Percentiles rank a stretch among this genome's conserved stretches.
Evolutionary conservation across 179 eudicot genomes (phyloP).

Genomic region (Monotropa hypopitys): DNA sequence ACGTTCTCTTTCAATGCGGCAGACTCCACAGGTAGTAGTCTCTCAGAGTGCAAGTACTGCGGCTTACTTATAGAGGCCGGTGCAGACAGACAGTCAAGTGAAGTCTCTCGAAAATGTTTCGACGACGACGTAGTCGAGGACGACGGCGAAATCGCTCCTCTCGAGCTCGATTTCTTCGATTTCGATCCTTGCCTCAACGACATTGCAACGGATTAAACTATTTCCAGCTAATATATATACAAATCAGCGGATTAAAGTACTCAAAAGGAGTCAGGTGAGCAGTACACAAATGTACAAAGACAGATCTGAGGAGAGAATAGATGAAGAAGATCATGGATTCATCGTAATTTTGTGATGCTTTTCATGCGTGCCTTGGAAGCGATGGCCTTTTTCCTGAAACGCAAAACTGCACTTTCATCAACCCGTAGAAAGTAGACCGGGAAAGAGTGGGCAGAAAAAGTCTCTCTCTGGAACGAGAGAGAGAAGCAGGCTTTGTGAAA

Average conservation of each 20-base stretch:
- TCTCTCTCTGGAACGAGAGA: neutral
- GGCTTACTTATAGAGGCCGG: constrained; percentile 60
- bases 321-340: neutral
- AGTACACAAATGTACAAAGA: neutral
- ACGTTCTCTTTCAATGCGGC: constrained; percentile 89
- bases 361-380: constrained; percentile 52
- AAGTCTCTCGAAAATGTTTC: constrained; percentile 45
- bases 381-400: constrained; percentile 28
- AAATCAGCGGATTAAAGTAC: neutral
- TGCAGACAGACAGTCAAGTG: constrained; percentile 41
- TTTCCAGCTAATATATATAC: too few species aligned
- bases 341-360: neutral
- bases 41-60: constrained; percentile 39
- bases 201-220: constrained; percentile 23
- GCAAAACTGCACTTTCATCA: constrained; percentile 16
- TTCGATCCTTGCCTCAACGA: constrained; percentile 44
- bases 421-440: constrained; percentile 18
- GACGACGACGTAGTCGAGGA: constrained; percentile 74
- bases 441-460: constrained; percentile 13
- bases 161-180: constrained; percentile 32
- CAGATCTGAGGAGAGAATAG: constrained; percentile 3
- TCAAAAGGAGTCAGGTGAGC: neutral
- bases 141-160: constrained; percentile 41
- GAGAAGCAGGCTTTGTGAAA: neutral
- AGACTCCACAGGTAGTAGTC: constrained; percentile 18